Percentiles rank a stretch among this genome's conserved stretches.
Conservation (phyloP, 768 basidiomycete species). For the Mycena kentingensis region DNA sequence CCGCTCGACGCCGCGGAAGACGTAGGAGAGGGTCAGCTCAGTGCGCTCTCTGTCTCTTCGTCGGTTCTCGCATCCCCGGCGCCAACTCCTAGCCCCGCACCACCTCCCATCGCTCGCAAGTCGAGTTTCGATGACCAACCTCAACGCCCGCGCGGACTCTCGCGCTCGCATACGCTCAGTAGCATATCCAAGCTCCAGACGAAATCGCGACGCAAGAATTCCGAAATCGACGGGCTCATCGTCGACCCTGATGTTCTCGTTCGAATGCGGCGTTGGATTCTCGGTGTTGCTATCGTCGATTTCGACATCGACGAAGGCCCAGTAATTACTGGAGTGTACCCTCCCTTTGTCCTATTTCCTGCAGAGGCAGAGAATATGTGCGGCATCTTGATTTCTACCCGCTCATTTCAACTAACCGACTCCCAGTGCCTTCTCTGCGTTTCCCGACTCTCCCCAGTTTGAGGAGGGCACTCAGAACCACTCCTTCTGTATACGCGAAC, state of each 20-base stretch:
- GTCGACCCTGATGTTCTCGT: conserved; percentile 49
- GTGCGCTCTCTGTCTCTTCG: conserved; percentile 15
- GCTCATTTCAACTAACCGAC: conserved; percentile 7
- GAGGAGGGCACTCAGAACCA: conserved; percentile 83
- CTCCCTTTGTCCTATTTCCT: conserved; percentile 62
- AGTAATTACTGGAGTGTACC: conserved; percentile 69
- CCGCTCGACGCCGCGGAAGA: background rate
- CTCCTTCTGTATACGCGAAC: conserved; percentile 80
- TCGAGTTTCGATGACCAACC: conserved; percentile 11
- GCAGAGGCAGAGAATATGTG: conserved; percentile 84
- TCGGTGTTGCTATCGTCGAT: conserved; percentile 72
- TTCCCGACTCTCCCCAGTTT: conserved; percentile 87
- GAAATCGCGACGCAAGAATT: conserved; percentile 31
- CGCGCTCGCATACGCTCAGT: conserved; percentile 52
- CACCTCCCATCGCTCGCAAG: background rate
- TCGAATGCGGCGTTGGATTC: conserved; percentile 65
- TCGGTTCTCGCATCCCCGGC: conserved; percentile 13
- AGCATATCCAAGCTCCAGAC: conserved; percentile 36
- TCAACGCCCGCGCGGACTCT: conserved; percentile 24
- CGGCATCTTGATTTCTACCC: conserved; percentile 27
- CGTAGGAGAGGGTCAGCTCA: background rate
- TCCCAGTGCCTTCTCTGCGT: conserved; percentile 83
- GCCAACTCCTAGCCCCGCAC: background rate
- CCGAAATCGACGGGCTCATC: conserved; percentile 43
- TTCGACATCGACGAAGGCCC: conserved; percentile 91